A percentile compares a stretch with the other conserved stretches of the same genome.
These are phyloP conservation scores for Neopestalotiopsis clavispora DNA, from an alignment of 2,329 filamentous ascomycete species.

Conservation along the genomic window DNA sequence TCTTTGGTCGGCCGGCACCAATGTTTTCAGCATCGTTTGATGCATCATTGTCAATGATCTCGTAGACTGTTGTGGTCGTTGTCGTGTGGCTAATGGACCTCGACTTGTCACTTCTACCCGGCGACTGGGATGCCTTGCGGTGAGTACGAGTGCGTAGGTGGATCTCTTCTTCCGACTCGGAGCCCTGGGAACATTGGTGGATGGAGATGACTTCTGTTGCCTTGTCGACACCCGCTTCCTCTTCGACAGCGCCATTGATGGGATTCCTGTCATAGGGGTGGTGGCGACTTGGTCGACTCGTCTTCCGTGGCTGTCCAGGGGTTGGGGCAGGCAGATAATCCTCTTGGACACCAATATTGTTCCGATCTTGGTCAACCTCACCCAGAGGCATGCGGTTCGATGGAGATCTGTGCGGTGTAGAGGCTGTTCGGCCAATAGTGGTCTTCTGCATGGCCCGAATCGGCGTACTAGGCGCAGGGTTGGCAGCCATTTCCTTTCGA, in stretches of 20 bases:
- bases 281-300: constrained; percentile 76
- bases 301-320: constrained; percentile 93
- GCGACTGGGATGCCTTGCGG: constrained; percentile 69
- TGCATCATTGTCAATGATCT: constrained; percentile 68
- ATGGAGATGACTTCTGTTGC: constrained; percentile 66
- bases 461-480: constrained; percentile 60
- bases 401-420: constrained; percentile 80
- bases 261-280: constrained; percentile 71
- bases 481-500: constrained; percentile 61
- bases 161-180: constrained; percentile 82
- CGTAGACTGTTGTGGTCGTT: constrained; percentile 72
- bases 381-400: constrained; percentile 86
- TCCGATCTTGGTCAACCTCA: constrained; percentile 84
- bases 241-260: constrained; percentile 50
- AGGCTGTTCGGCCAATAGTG: constrained; percentile 63
- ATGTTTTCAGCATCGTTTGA: constrained; percentile 76
- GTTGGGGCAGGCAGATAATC: constrained; percentile 95
- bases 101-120: constrained; percentile 62
- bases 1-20: constrained; percentile 63
- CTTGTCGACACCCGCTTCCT: constrained; percentile 57
- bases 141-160: constrained; percentile 75
- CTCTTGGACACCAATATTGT: constrained; percentile 73
- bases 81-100: constrained; percentile 78
- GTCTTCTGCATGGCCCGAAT: constrained; percentile 66
- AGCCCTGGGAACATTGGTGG: constrained; percentile 64